phyloP scores from a whole-genome alignment of 768 basidiomycete genomes.

The Sporobolomyces phaffii region DNA sequence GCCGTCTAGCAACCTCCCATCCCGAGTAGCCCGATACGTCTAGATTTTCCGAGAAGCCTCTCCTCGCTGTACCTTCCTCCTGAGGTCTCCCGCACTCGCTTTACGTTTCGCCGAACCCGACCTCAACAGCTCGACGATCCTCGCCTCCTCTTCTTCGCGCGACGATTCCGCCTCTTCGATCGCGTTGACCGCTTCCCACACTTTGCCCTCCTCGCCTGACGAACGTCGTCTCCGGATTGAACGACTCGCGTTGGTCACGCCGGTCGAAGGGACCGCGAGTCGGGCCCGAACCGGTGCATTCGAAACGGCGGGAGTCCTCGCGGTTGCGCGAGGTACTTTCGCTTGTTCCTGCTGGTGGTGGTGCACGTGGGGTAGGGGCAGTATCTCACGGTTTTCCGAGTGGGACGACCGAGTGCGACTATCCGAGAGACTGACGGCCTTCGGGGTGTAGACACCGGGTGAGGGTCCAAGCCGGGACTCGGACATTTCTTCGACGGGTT shows the following conservation, averaged over 20 bases:
- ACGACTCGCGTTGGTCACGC: too few relatives aligned
- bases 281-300: too few relatives aligned
- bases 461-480: neutral
- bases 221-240: conserved; percentile 2
- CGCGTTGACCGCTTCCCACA: conserved; percentile 17
- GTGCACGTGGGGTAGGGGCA: conserved; percentile 10
- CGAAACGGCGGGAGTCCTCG: neutral
- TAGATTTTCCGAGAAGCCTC: too few relatives aligned
- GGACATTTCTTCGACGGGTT: conserved; percentile 10
- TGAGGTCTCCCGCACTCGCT: conserved; percentile 15
- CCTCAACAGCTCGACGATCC: conserved; percentile 27
- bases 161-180: conserved; percentile 34
- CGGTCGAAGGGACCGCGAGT: too few relatives aligned
- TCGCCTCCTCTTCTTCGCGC: conserved; percentile 33
- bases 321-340: neutral
- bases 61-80: neutral
- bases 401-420: too few relatives aligned
- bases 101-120: conserved; percentile 14
- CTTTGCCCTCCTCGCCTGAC: neutral
- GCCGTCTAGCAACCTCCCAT: too few relatives aligned
- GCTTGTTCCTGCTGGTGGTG: too few relatives aligned
- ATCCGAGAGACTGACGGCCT: too few relatives aligned
- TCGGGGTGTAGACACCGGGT: neutral
- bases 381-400: too few relatives aligned
- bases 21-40: too few relatives aligned